These are phyloP conservation scores for Hippophae gyantsensis DNA, from an alignment of 306 rosid species.

Conservation along the genomic window DNA sequence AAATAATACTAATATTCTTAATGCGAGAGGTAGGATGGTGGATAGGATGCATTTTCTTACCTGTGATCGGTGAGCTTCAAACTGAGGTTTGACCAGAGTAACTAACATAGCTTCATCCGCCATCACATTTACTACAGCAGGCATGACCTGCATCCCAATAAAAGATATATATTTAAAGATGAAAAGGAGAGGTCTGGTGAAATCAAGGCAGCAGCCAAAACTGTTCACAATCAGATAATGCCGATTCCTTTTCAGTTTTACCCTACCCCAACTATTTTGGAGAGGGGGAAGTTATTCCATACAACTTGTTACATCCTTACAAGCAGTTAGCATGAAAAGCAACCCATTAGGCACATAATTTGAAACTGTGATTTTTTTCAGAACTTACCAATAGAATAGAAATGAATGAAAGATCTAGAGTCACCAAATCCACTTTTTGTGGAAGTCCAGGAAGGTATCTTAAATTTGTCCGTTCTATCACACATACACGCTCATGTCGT, in stretches of 20 bases:
- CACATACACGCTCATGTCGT: slow-evolving; percentile 62
- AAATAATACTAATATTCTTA: not conserved
- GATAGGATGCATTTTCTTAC: slow-evolving; percentile 32
- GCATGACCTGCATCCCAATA: slow-evolving; percentile 65
- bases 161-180: not conserved
- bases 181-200: not conserved
- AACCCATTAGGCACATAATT: slow-evolving; percentile 1
- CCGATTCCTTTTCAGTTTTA: not conserved
- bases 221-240: not conserved
- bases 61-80: slow-evolving; percentile 86
- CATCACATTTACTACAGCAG: slow-evolving; percentile 76
- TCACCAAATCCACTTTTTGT: slow-evolving; percentile 79
- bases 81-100: slow-evolving; percentile 87
- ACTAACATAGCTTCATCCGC: slow-evolving; percentile 70
- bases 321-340: not conserved
- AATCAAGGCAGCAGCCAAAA: not conserved
- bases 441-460: slow-evolving; percentile 83
- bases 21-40: not conserved
- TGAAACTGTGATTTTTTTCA: slow-evolving; percentile 9
- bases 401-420: slow-evolving; percentile 91
- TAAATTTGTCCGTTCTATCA: slow-evolving; percentile 80
- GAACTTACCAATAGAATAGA: slow-evolving; percentile 78
- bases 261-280: not conserved
- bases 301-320: not conserved
- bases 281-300: not conserved